A percentile compares a stretch with the other conserved stretches of the same genome.
phyloP scores from a whole-genome alignment of 2,329 filamentous ascomycete species.

The Torrubiellomyces zombiae region DNA sequence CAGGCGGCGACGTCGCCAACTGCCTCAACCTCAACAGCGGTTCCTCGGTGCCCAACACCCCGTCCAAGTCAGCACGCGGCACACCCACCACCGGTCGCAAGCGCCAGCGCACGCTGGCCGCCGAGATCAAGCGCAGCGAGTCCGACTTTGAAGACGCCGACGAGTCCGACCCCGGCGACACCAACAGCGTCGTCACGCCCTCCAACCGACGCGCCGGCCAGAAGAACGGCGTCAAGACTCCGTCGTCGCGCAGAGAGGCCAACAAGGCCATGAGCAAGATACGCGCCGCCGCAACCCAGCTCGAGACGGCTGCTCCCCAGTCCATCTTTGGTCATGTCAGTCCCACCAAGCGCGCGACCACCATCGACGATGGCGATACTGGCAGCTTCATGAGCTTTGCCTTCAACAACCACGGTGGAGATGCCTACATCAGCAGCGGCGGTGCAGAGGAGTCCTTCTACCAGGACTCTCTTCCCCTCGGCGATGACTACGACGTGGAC shows the following conservation, averaged over 20 bases:
- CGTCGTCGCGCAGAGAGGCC: conserved; percentile 16
- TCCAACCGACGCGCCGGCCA: conserved; percentile 15
- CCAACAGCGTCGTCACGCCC: conserved; percentile 19
- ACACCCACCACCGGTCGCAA: conserved; percentile 10
- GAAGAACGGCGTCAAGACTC: conserved; percentile 10
- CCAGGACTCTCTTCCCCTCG: conserved; percentile 1
- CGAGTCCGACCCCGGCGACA: conserved; percentile 11
- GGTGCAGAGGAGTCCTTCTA: no score
- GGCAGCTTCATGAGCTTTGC: not conserved
- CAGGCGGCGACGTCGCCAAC: conserved; percentile 27
- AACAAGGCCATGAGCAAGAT: conserved; percentile 17
- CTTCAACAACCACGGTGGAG: conserved; percentile 1
- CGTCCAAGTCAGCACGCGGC: conserved; percentile 10
- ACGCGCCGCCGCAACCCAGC: conserved; percentile 12
- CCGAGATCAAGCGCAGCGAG: conserved; percentile 12
- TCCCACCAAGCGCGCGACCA: not conserved
- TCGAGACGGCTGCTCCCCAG: conserved; percentile 5
- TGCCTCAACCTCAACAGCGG: conserved; percentile 15
- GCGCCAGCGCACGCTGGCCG: conserved; percentile 5
- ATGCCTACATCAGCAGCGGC: no score
- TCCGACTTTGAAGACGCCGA: conserved; percentile 12
- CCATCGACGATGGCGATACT: not conserved
- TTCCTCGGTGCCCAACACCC: conserved; percentile 12
- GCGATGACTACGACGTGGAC: conserved; percentile 13
- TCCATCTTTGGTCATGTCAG: conserved; percentile 3